These are phyloP conservation scores for Periglandula ipomoeae DNA, from an alignment of 2,329 filamentous ascomycete species.

Conservation along the genomic window DNA sequence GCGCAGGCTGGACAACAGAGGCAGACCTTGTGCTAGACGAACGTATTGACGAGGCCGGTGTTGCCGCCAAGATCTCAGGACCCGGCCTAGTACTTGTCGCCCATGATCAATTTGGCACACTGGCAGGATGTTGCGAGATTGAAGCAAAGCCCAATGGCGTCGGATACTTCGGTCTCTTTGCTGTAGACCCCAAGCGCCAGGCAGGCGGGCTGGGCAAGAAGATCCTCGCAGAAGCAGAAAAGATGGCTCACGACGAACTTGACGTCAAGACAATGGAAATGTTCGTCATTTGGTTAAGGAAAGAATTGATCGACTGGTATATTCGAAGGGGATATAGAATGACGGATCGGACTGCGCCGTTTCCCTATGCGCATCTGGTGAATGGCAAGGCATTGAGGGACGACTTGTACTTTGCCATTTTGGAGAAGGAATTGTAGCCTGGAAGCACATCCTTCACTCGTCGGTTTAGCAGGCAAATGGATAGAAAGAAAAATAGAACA, in stretches of 20 bases:
- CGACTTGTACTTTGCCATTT: conserved; percentile 32
- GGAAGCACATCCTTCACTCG: no score
- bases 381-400: conserved; percentile 29
- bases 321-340: conserved; percentile 30
- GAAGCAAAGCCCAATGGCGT: conserved; percentile 16
- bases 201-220: conserved; percentile 33
- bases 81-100: conserved; percentile 31
- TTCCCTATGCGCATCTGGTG: conserved; percentile 30
- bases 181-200: conserved; percentile 33
- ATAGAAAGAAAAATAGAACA: no score
- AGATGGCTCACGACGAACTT: conserved; percentile 23
- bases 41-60: conserved; percentile 29
- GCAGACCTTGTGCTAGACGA: conserved; percentile 33
- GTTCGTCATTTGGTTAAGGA: conserved; percentile 32
- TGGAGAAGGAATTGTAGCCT: conserved; percentile 32
- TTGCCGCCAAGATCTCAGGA: conserved; percentile 30
- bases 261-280: conserved; percentile 30
- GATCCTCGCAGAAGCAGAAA: conserved; percentile 33
- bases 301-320: conserved; percentile 39
- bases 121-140: conserved; percentile 37
- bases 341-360: conserved; percentile 30
- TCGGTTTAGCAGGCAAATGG: no score
- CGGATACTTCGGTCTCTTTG: conserved; percentile 39
- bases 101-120: conserved; percentile 15
- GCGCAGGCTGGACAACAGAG: conserved; percentile 38